These are phyloP conservation scores for Macaranga tanarius DNA, from an alignment of 441 rosid genomes.

Conservation along the genomic window DNA sequence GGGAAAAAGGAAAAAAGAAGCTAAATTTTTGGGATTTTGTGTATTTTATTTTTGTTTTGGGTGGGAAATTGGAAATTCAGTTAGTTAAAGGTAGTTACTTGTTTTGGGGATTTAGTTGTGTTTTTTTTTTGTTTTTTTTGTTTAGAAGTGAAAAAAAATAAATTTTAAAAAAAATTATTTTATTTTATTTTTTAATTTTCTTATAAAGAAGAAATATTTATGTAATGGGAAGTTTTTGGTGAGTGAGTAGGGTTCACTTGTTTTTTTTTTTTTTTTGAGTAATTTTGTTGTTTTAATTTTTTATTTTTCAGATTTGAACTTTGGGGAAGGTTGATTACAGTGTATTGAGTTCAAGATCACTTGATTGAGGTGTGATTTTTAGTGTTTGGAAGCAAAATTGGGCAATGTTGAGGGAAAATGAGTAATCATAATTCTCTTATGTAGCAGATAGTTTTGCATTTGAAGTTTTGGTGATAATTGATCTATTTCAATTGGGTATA, in stretches of 20 bases:
- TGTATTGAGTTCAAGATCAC: constrained; percentile 24
- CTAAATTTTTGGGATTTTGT: neutral
- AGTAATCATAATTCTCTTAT: constrained; percentile 14
- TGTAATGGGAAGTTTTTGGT: neutral
- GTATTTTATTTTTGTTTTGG: neutral
- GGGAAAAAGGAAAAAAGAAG: neutral
- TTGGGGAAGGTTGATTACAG: constrained; percentile 33
- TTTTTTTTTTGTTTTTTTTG: neutral
- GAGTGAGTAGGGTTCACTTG: neutral
- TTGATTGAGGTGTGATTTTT: constrained; percentile 22
- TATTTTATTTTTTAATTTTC: neutral
- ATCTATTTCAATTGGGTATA: constrained; percentile 18
- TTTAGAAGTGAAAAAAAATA: neutral
- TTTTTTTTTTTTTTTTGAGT: neutral
- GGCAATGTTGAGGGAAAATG: constrained; percentile 21
- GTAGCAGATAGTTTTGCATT: constrained; percentile 14
- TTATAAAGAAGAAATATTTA: neutral
- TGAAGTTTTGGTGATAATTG: constrained; percentile 9
- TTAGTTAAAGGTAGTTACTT: constrained; percentile 12
- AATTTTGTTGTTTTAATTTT: neutral
- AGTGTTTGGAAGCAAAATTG: constrained; percentile 24
- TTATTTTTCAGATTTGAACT: constrained; percentile 38
- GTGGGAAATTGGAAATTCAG: constrained; percentile 6
- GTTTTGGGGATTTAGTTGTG: constrained; percentile 5
- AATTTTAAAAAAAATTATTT: neutral